Base-by-base conservation (phyloP, 1,284 basidiomycete species). In the Ceratobasidium sp. region DNA sequence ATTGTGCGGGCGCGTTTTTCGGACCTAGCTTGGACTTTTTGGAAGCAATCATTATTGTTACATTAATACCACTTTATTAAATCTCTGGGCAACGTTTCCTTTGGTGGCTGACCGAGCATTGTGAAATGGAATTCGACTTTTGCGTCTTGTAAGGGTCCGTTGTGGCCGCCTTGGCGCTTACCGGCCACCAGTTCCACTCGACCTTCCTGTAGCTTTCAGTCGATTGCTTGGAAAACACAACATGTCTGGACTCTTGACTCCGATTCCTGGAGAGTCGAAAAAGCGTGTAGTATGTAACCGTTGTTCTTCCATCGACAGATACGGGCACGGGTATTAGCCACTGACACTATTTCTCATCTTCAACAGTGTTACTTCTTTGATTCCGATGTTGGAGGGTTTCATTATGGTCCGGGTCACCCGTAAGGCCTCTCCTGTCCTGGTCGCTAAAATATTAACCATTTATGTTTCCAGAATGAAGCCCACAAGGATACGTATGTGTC, bases 401-500 rank as follows among this genome's bases (percentile, higher is more conserved):
- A 98, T 81, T 98, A 98, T 89, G 96, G 96, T 1, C 95, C 96
- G 54, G 96, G 96, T 56, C 90, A 92, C 79, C 88, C 90, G 90
- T 92, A 54, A 23, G 58, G n/a, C 3, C 54, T 53, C 23, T 18
- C 38, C 21, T 33, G 54, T 64, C 72, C 49, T 73, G 14, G 62
- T 48, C 16, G 54, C 5, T 59, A 78, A 81, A 80, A 6, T 81
- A 84, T 73, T 82, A 81, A 0, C 53, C 12, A 21, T 18, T 3
- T 40, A 23, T 18, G 28, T 25, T 63, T 2, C 38, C 71, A 93
- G 91, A 51, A 97, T 97, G 95, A 97, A 98, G 81, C 95, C 96
- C 12, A 96, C 94, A 25, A 86, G 96, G 25, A 98, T 99, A 84
- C 91, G 96, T 77, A 99, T 99, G 97, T 98, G 96, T 79, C 97